Evolutionary conservation across 441 rosid genomes (phyloP), one percentile per base, ranked within the genome.

Genomic region (Theobroma grandiflorum): DNA sequence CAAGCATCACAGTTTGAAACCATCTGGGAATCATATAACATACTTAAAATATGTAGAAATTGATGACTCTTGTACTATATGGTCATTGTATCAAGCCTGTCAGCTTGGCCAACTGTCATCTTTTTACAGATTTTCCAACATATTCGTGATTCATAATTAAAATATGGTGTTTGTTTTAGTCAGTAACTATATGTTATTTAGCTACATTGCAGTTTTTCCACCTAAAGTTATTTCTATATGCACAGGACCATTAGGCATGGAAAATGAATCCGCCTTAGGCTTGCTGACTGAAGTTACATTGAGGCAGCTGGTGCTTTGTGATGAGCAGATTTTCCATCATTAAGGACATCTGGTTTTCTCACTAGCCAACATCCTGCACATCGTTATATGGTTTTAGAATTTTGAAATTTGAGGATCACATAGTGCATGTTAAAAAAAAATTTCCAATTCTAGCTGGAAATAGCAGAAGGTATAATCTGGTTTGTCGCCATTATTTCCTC

Each of bases 291-390:
- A 18, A 61, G 83, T 81, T 86, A 89, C 49, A 77, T 53, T 0
- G 79, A 80, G 77, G 89, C 80, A 69, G 86, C 86, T 55, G 71
- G 80, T 91, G 89, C 87, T 89, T 88, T 16, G 97, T 94, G 49
- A 82, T 78, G 10, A 91, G 94, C 81, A 94, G 84, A 68, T 73
- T 88, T 53, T 26, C 94, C 95, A 83, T 89, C 97, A 57, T 89
- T 90, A 8, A 91, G 81, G 78, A 90, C 94, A 59, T 92, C 95
- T 52, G 94, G 91, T 72, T 80, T 92, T 84, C 84, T 88, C 80
- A 88, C 81, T 11, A 91, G 40, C 69, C 85, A 81, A 92, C 86
- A 78, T 92, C 95, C 94, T 92, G 90, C 98, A 1, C 95, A 95
- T 18, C 31, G 31, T 26, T 26, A 26, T 0, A 26, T 26, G 31